Evolutionary conservation across 1,284 basidiomycete species (phyloP).

Genomic region (Cerioporus squamosus): DNA sequence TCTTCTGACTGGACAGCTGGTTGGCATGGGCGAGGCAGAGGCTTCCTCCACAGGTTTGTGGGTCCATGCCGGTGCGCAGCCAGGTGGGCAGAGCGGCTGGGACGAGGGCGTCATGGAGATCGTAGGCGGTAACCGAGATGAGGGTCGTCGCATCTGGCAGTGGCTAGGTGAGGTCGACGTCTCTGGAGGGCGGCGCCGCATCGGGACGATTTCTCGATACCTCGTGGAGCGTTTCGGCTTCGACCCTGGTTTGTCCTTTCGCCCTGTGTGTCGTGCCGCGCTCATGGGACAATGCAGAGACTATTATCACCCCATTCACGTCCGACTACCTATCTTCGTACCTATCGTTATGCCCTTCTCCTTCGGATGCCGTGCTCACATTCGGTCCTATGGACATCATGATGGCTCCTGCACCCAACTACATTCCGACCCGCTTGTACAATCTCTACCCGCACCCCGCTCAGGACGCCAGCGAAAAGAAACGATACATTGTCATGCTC

Average conservation of each 20-base stretch:
- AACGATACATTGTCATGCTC: constrained; percentile 70
- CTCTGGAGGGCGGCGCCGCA: constrained; percentile 58
- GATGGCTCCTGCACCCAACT: constrained; percentile 73
- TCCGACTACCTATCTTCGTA: constrained; percentile 75
- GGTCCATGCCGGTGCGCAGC: constrained; percentile 48
- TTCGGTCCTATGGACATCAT: constrained; percentile 81
- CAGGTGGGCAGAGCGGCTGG: constrained; percentile 61
- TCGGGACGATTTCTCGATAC: constrained; percentile 72
- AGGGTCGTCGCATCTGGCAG: constrained; percentile 66
- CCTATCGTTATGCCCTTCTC: constrained; percentile 72
- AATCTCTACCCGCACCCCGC: constrained; percentile 77
- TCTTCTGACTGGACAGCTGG: constrained; percentile 72
- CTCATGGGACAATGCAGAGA: constrained; percentile 48
- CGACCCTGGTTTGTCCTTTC: constrained; percentile 60
- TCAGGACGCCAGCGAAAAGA: constrained; percentile 72
- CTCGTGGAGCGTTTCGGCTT: constrained; percentile 82
- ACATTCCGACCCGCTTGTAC: constrained; percentile 71
- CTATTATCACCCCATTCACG: constrained; percentile 75
- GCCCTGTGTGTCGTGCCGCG: not conserved
- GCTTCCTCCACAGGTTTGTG: constrained; percentile 79
- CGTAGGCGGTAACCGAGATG: constrained; percentile 73
- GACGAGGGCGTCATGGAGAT: constrained; percentile 78
- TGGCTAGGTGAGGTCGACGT: constrained; percentile 80
- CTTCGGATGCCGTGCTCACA: constrained; percentile 70
- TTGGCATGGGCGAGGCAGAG: constrained; percentile 73